These are phyloP conservation scores for Allodekkera sacchari DNA, from an alignment of 805 yeast species.

Conservation along the genomic window DNA sequence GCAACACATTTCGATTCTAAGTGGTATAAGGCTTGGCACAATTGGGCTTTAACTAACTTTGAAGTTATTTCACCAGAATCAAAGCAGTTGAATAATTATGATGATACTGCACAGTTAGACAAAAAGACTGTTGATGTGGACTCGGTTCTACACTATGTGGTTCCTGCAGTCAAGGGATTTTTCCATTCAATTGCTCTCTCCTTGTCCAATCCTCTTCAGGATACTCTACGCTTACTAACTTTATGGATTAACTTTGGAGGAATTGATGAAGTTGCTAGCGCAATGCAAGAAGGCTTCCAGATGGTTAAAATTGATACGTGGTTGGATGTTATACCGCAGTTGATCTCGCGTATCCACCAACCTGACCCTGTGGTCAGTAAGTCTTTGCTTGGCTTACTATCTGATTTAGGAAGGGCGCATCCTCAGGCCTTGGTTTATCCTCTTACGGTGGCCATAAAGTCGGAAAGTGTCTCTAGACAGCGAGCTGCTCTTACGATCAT, in stretches of 20 bases:
- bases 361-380: constrained; percentile 80
- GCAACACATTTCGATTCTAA: constrained; percentile 90
- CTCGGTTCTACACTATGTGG: constrained; percentile 75
- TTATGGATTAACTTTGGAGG: constrained; percentile 98
- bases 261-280: constrained; percentile 79
- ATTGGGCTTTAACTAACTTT: constrained; percentile 97
- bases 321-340: constrained; percentile 92
- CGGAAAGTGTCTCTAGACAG: constrained; percentile 84
- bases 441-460: constrained; percentile 88
- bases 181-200: constrained; percentile 91
- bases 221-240: constrained; percentile 80
- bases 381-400: constrained; percentile 67
- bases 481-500: constrained; percentile 86
- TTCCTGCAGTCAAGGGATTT: constrained; percentile 93
- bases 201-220: constrained; percentile 81
- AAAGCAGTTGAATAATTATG: constrained; percentile 13
- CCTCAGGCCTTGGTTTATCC: constrained; percentile 97
- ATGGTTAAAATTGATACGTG: constrained; percentile 88
- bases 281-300: constrained; percentile 83
- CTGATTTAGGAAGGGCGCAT: constrained; percentile 88
- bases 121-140: constrained; percentile 33
- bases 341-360: constrained; percentile 94
- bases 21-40: constrained; percentile 99
- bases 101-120: constrained; percentile 7
- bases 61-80: constrained; percentile 72